A percentile compares a stretch with the other conserved stretches of the same genome.
phyloP scores from a whole-genome alignment of 768 basidiomycete genomes.

The Tephrocybe sp. region DNA sequence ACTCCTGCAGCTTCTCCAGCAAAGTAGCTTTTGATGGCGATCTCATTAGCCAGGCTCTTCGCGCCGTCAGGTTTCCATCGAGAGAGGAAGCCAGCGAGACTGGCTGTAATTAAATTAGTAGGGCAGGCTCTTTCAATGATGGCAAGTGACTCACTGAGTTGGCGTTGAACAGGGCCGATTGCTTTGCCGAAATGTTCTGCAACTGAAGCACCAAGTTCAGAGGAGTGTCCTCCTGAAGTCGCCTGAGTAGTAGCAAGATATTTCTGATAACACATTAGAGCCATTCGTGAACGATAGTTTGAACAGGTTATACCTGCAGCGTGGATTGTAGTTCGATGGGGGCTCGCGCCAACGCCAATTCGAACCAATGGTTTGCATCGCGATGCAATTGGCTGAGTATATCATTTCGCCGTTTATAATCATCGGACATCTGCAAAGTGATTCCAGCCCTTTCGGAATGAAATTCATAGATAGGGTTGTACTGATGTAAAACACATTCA shows the following conservation, averaged over 20 bases:
- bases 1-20: constrained; percentile 84
- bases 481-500: constrained; percentile 45
- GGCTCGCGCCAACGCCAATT: constrained; percentile 80
- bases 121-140: background rate
- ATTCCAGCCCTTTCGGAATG: constrained; percentile 74
- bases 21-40: constrained; percentile 89
- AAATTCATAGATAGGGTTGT: constrained; percentile 84
- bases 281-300: background rate
- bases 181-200: constrained; percentile 84
- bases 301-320: constrained; percentile 62
- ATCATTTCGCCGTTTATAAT: constrained; percentile 80
- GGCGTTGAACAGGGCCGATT: constrained; percentile 73
- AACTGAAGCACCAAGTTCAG: constrained; percentile 89
- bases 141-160: constrained; percentile 53
- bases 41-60: constrained; percentile 77
- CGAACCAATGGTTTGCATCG: constrained; percentile 82
- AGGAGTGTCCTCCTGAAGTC: constrained; percentile 63
- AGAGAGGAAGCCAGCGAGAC: constrained; percentile 49
- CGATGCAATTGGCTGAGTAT: constrained; percentile 74
- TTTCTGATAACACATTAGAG: constrained; percentile 50
- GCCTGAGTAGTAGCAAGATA: constrained; percentile 80
- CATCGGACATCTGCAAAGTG: constrained; percentile 78
- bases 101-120: constrained; percentile 36
- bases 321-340: constrained; percentile 92
- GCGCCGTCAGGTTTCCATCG: constrained; percentile 78